Evolutionary conservation across 352 stramenopile species (phyloP).

Genomic region (Elongisporangium undulatum): DNA sequence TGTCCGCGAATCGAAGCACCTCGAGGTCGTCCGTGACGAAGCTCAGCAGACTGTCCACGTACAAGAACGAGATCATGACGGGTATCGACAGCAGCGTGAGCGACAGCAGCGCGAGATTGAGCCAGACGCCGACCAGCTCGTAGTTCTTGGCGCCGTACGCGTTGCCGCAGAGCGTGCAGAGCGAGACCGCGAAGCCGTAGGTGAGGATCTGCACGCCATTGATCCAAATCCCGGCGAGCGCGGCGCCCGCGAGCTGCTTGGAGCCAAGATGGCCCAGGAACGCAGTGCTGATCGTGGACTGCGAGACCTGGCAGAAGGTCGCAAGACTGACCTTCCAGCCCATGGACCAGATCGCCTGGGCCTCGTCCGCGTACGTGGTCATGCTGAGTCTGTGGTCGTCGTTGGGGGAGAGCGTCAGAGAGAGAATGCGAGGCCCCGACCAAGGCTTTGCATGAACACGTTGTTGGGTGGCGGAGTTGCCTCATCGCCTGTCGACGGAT

Average conservation of each 20-base stretch:
- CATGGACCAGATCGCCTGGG: constrained; percentile 73
- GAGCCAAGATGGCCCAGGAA: constrained; percentile 77
- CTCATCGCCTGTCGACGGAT: too few species aligned
- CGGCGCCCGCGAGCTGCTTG: constrained; percentile 61
- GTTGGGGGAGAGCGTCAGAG: too few species aligned
- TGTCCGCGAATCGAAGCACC: constrained; percentile 57
- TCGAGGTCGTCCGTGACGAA: constrained; percentile 60
- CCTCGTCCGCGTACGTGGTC: constrained; percentile 44
- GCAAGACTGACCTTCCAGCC: constrained; percentile 79
- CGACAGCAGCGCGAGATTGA: constrained; percentile 71
- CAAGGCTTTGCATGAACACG: too few species aligned
- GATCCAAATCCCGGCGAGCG: constrained; percentile 76
- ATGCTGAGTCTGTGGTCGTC: too few species aligned
- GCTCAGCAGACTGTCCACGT: constrained; percentile 61
- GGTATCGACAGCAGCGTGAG: constrained; percentile 62
- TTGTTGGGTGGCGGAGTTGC: too few species aligned
- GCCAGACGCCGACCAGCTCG: constrained; percentile 70
- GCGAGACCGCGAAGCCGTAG: constrained; percentile 73
- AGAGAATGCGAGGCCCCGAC: too few species aligned
- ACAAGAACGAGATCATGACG: constrained; percentile 80
- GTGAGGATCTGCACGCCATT: constrained; percentile 77
- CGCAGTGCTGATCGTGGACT: constrained; percentile 73
- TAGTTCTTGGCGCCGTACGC: constrained; percentile 80
- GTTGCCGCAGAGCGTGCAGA: constrained; percentile 77
- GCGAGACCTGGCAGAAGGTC: constrained; percentile 75